These are phyloP conservation scores for Scortechinia acanthostroma DNA, from an alignment of 2,329 filamentous ascomycete genomes.

Conservation along the genomic window DNA sequence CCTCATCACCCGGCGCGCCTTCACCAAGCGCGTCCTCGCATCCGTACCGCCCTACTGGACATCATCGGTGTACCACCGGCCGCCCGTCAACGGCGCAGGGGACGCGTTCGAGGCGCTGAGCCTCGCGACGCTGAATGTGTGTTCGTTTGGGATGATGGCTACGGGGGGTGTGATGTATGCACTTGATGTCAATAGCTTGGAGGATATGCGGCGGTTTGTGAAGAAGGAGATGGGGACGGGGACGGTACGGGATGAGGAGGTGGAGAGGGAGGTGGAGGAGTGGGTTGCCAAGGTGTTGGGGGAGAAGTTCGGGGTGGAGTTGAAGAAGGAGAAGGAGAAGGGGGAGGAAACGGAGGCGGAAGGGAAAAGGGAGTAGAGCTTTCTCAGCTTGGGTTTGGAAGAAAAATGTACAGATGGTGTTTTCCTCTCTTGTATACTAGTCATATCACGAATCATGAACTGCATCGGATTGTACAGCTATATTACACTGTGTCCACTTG, in stretches of 20 bases:
- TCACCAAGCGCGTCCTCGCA: constrained; percentile 35
- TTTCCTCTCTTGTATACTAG: no score
- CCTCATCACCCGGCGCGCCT: constrained; percentile 29
- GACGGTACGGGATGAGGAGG: constrained; percentile 33
- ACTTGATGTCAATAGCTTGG: constrained; percentile 36
- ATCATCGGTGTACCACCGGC: constrained; percentile 25
- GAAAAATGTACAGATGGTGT: no score
- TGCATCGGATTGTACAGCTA: no score
- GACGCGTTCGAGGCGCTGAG: constrained; percentile 54
- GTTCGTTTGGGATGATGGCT: constrained; percentile 41
- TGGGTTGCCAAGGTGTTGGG: constrained; percentile 38
- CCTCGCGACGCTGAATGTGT: constrained; percentile 51
- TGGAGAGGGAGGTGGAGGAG: constrained; percentile 42
- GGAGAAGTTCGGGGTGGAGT: constrained; percentile 32
- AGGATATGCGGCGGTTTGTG: background rate
- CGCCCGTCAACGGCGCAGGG: constrained; percentile 37
- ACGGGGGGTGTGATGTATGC: constrained; percentile 43
- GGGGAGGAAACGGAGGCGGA: background rate
- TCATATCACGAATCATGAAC: no score
- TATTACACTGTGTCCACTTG: no score
- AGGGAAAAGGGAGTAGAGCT: background rate
- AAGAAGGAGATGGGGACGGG: constrained; percentile 3
- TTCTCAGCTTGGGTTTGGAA: no score
- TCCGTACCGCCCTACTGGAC: constrained; percentile 40
- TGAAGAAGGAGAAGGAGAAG: background rate